Base-by-base conservation (phyloP, 2,329 filamentous ascomycete species). In the Polytolypa hystricis region DNA sequence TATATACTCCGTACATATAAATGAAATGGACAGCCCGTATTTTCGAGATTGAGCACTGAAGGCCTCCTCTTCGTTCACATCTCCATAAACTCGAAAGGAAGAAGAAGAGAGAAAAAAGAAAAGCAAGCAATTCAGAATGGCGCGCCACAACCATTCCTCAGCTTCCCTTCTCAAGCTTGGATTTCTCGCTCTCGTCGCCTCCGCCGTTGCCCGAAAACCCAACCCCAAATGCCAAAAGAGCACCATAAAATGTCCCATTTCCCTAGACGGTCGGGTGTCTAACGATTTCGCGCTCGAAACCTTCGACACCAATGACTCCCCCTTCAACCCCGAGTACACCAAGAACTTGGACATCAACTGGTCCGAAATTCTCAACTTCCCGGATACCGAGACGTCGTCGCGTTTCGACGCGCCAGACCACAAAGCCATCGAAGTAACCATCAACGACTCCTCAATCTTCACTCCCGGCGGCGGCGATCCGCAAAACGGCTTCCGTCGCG, bases 381-480 rank as follows among this genome's bases (percentile, higher is more conserved):
- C 68, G 1, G 47, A 53, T 9, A 55, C 57, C 28, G 43, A 53
- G 3, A 38, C 50, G 3, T 69, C 68, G 9, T 46, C 65, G 16
- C 47, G 65, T 52, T 73, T 73, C 45, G 69, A 73, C 35, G 49
- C 51, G 6, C 46, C 45, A 11, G 55, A 57, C 30, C 58, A 61
- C 29, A 54, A 64, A 21, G 57, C 73, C 4, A 45, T 75, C 15
- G 70, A 72, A 47, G 67, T 75, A 7, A 74, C 70, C 27, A 68
- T 77, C 51, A 66, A 54, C 40, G 74, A 78, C 52, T 47, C 65
- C 41, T 75, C 71, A 46, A 76, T 79, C 54, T 79, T 79, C 55
- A 17, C 30, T 11, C 30, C 30, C 6, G 16, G 14, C 44, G 47
- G 57, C 12, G 51, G 62, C 47, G 66, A 69, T 46, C 52, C 65